A percentile compares a stretch with the other conserved stretches of the same genome.
Conservation (phyloP, 202 grass and related monocot species). For the Digitaria exilis region DNA sequence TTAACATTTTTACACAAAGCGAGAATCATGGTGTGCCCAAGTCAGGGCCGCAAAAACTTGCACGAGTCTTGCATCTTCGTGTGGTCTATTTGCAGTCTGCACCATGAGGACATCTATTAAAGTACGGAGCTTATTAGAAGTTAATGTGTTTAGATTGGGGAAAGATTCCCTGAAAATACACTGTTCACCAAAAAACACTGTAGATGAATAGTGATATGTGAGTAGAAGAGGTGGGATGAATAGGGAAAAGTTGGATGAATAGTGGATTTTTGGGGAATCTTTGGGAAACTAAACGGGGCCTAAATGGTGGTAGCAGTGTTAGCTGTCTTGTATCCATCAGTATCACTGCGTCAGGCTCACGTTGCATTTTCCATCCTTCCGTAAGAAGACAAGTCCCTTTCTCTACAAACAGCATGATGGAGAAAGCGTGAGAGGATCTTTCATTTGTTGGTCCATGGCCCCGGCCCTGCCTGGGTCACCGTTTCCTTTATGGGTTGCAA, state of each 20-base stretch:
- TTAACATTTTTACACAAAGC: not conserved
- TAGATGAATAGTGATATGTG: too few species aligned
- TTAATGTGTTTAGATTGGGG: too few species aligned
- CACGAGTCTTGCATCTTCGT: not conserved
- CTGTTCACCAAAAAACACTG: too few species aligned
- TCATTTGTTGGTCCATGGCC: not conserved
- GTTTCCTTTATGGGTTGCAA: conserved; percentile 23
- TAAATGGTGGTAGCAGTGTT: conserved; percentile 37
- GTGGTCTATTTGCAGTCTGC: not conserved
- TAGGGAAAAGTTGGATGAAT: too few species aligned
- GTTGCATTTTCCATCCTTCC: conserved; percentile 26
- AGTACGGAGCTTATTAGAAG: conserved; percentile 20
- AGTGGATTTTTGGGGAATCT: too few species aligned
- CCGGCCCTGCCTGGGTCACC: not conserved
- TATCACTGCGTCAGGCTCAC: conserved; percentile 10
- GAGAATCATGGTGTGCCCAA: not conserved
- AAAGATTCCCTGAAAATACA: too few species aligned
- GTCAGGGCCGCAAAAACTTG: not conserved
- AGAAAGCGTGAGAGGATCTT: conserved; percentile 6
- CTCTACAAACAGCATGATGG: conserved; percentile 41
- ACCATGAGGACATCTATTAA: conserved; percentile 18
- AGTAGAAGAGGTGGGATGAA: too few species aligned
- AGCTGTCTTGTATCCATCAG: conserved; percentile 43
- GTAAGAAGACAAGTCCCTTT: conserved; percentile 38
- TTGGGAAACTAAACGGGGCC: too few species aligned